Percentiles rank a stretch among this genome's conserved stretches.
These are phyloP conservation scores for Talaromyces nanjingensis DNA, from an alignment of 495 filamentous ascomycete genomes.

Conservation along the genomic window DNA sequence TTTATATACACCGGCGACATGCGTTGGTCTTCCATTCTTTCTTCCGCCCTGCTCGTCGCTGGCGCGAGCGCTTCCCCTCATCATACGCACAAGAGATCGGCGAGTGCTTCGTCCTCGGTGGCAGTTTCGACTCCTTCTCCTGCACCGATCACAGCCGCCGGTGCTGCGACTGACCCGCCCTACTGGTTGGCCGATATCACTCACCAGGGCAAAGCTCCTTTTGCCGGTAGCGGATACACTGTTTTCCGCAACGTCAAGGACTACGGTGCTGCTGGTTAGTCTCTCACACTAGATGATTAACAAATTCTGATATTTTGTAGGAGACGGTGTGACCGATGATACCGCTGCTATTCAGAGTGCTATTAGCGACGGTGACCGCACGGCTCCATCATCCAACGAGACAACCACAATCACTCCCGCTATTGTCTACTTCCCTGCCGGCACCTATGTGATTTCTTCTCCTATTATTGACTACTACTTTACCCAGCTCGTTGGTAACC, in stretches of 20 bases:
- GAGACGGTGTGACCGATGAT: conserved; percentile 20
- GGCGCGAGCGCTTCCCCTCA: conserved; percentile 6
- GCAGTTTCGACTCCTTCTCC: background rate
- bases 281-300: too few species aligned
- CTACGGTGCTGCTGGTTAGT: conserved; percentile 51
- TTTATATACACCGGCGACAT: conserved; percentile 5
- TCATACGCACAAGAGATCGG: background rate
- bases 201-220: conserved; percentile 57
- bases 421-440: conserved; percentile 53
- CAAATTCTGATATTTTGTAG: too few species aligned
- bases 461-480: conserved; percentile 45
- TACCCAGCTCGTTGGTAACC: conserved; percentile 56
- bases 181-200: conserved; percentile 67
- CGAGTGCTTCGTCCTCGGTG: background rate
- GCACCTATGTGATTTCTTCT: conserved; percentile 44
- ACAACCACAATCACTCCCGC: conserved; percentile 44
- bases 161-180: conserved; percentile 17
- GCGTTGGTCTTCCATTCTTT: conserved; percentile 8
- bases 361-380: conserved; percentile 40
- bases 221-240: conserved; percentile 49
- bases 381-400: conserved; percentile 28
- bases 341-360: conserved; percentile 52
- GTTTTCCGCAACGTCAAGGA: conserved; percentile 78
- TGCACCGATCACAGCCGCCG: conserved; percentile 9
- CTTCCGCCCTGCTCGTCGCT: conserved; percentile 7